Percentiles rank a stretch among this genome's conserved stretches.
Evolutionary conservation across 768 basidiomycete species (phyloP).

Genomic region (Hericium erinaceus): DNA sequence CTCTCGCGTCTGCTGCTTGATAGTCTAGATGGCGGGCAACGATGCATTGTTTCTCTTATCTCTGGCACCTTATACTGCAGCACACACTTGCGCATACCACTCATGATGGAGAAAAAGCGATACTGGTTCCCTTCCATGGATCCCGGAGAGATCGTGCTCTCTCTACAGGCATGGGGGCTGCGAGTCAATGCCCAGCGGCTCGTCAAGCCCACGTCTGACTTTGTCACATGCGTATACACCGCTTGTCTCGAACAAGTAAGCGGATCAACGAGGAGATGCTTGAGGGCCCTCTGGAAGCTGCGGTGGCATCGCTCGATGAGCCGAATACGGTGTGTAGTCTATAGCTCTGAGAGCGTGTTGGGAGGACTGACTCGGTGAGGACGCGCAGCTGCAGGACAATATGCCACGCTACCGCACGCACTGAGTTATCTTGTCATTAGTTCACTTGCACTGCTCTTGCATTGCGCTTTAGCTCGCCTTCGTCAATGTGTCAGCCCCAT

Average conservation of each 20-base stretch:
- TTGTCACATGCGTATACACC: conserved; percentile 60
- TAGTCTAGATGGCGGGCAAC: no score
- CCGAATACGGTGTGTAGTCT: conserved; percentile 37
- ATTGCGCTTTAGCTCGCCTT: no score
- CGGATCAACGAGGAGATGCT: conserved; percentile 48
- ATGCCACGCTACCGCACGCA: no score
- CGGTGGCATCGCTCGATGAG: conserved; percentile 40
- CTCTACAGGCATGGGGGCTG: conserved; percentile 62
- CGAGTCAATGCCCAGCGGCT: conserved; percentile 61
- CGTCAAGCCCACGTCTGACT: conserved; percentile 54
- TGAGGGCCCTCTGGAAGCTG: conserved; percentile 46
- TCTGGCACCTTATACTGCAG: no score
- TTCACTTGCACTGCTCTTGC: no score
- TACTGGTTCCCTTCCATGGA: conserved; percentile 63
- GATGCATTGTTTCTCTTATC: no score
- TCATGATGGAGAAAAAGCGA: conserved; percentile 14
- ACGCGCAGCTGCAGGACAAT: no score
- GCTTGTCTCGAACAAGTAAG: conserved; percentile 69
- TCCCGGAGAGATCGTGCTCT: conserved; percentile 50
- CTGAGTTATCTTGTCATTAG: no score
- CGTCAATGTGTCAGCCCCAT: no score
- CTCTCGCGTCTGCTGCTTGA: no score
- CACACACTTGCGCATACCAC: no score
- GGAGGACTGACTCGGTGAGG: not conserved
- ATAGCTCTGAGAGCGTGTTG: no score